Evolutionary conservation across 2,329 filamentous ascomycete genomes (phyloP).

Genomic region (Apiospora hydei): DNA sequence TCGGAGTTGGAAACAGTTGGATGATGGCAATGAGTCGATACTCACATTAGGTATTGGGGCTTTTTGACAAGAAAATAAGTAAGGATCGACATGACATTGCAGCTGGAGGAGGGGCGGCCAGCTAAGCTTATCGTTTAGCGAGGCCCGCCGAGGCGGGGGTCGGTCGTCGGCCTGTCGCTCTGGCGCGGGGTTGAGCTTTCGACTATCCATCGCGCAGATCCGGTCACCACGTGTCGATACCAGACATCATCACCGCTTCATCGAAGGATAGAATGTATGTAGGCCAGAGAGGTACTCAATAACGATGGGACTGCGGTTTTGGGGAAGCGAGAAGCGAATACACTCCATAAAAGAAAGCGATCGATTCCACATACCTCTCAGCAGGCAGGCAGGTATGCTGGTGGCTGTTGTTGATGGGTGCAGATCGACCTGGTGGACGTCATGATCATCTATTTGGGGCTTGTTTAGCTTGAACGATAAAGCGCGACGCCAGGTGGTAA

Average conservation of each 20-base stretch:
- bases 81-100: not conserved
- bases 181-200: not conserved
- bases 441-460: not conserved
- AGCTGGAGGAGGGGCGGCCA: not conserved
- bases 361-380: not conserved
- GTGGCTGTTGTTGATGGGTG: too few species aligned
- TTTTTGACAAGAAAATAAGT: not conserved
- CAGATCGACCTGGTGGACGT: not conserved
- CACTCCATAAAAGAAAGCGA: not conserved
- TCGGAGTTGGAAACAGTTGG: conserved; percentile 3
- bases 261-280: not conserved
- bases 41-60: not conserved
- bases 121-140: not conserved
- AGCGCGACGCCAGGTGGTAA: not conserved
- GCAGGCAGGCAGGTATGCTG: too few species aligned
- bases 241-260: not conserved
- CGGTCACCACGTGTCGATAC: too few species aligned
- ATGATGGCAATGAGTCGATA: not conserved
- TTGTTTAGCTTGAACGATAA: not conserved
- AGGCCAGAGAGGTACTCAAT: too few species aligned
- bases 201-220: too few species aligned
- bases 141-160: not conserved
- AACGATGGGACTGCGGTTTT: too few species aligned
- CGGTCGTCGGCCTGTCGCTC: not conserved
- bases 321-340: not conserved